Conservation (phyloP, 129 eudicot species). For the Heracleum sosnowskyi region DNA sequence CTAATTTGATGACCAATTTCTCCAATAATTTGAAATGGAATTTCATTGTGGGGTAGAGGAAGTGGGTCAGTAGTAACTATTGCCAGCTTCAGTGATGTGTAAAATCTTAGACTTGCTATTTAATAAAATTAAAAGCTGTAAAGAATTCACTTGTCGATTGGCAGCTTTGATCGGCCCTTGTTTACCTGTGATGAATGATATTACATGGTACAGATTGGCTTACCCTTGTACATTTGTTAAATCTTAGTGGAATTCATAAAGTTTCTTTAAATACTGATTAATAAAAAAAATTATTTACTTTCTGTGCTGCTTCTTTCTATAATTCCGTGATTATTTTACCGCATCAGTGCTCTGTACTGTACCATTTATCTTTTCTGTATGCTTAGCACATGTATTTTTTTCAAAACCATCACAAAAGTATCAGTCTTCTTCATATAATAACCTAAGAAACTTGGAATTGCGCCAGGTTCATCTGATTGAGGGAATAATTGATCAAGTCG, state of each 20-base stretch:
- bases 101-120: neutral
- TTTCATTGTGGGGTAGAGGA: neutral
- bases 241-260: neutral
- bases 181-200: neutral
- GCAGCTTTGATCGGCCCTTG: neutral
- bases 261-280: neutral
- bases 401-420: neutral
- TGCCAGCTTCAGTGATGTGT: neutral
- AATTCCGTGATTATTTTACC: neutral
- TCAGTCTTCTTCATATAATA: neutral
- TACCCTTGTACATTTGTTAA: neutral
- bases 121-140: neutral
- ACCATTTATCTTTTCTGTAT: neutral
- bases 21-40: neutral
- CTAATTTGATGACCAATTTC: neutral
- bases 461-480: slow-evolving; percentile 87
- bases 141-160: neutral
- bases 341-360: neutral
- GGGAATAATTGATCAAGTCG: slow-evolving; percentile 93
- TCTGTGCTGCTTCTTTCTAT: neutral
- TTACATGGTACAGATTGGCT: neutral
- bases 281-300: neutral
- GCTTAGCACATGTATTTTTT: neutral
- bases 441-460: neutral
- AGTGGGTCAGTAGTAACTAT: neutral